Conservation (phyloP, 257 asterid species). For the Echites panduratus region DNA sequence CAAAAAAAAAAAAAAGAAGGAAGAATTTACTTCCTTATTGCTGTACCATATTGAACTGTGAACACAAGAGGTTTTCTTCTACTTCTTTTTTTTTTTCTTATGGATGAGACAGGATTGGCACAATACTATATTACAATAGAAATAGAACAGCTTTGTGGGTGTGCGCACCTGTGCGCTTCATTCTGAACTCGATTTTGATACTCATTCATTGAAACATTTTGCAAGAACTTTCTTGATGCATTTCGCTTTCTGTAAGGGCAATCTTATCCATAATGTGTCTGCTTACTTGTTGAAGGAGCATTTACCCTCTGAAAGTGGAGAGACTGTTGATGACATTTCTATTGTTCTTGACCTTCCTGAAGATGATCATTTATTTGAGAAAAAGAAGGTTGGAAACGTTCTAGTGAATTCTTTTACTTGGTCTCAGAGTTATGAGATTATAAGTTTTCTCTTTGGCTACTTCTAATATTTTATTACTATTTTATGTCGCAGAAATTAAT, state of each 20-base stretch:
- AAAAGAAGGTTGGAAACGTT: constrained; percentile 48
- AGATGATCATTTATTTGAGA: constrained; percentile 49
- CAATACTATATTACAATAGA: not conserved
- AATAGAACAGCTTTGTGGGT: not conserved
- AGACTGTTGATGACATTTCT: constrained; percentile 32
- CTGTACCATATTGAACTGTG: not conserved
- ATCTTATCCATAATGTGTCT: not conserved
- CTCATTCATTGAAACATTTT: not conserved
- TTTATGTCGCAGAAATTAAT: constrained; percentile 48
- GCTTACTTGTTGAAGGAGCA: constrained; percentile 32
- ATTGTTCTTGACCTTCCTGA: constrained; percentile 54
- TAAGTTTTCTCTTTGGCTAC: not conserved
- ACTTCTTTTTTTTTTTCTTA: not conserved
- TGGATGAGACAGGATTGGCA: not conserved
- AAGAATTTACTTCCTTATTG: not conserved
- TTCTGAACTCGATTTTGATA: not conserved
- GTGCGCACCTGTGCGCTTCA: not conserved
- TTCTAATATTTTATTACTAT: constrained; percentile 4
- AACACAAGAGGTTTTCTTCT: not conserved
- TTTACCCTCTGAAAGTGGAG: constrained; percentile 14
- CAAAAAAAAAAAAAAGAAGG: not conserved
- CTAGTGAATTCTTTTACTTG: not conserved
- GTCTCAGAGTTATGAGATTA: not conserved
- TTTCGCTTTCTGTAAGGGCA: not conserved
- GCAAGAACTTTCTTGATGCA: not conserved